Conservation (phyloP, 2,329 filamentous ascomycete genomes). For the Xylaria sp. region DNA sequence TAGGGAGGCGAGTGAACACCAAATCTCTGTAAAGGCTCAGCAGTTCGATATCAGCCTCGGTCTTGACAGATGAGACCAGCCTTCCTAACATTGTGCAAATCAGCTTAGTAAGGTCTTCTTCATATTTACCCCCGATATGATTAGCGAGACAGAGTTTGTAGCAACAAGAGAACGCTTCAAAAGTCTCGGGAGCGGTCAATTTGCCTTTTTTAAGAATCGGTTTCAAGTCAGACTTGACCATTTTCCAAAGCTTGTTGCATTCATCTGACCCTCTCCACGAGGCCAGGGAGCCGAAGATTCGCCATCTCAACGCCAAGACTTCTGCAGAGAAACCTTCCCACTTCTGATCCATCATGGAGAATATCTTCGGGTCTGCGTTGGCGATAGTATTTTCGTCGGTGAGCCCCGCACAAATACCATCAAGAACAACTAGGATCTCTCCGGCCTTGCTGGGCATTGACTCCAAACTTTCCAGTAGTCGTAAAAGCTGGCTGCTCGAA, state of each 20-base stretch:
- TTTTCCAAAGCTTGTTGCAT: constrained; percentile 44
- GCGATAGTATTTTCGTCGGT: constrained; percentile 50
- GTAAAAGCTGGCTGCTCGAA: constrained; percentile 52
- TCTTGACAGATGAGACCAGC: constrained; percentile 38
- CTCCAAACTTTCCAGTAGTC: constrained; percentile 52
- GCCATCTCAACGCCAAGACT: constrained; percentile 47
- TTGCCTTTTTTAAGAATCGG: constrained; percentile 43
- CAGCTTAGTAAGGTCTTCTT: constrained; percentile 44
- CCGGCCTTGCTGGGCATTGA: constrained; percentile 41
- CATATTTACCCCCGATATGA: constrained; percentile 44
- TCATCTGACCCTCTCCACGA: constrained; percentile 46
- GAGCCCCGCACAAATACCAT: constrained; percentile 53
- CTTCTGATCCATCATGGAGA: constrained; percentile 45
- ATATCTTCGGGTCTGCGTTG: constrained; percentile 48
- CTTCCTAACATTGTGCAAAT: constrained; percentile 43
- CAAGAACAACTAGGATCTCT: constrained; percentile 52
- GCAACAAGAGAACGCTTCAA: constrained; percentile 49
- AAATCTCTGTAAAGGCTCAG: constrained; percentile 41
- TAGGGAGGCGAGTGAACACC: constrained; percentile 45
- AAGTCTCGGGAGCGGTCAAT: constrained; percentile 41
- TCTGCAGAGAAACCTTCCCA: constrained; percentile 41
- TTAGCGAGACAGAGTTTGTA: constrained; percentile 46
- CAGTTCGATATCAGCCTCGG: constrained; percentile 28
- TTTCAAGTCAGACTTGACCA: constrained; percentile 43
- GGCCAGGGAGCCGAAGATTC: constrained; percentile 44